Evolutionary conservation across 768 basidiomycete species (phyloP).

Genomic region (Leccinum imitatum): DNA sequence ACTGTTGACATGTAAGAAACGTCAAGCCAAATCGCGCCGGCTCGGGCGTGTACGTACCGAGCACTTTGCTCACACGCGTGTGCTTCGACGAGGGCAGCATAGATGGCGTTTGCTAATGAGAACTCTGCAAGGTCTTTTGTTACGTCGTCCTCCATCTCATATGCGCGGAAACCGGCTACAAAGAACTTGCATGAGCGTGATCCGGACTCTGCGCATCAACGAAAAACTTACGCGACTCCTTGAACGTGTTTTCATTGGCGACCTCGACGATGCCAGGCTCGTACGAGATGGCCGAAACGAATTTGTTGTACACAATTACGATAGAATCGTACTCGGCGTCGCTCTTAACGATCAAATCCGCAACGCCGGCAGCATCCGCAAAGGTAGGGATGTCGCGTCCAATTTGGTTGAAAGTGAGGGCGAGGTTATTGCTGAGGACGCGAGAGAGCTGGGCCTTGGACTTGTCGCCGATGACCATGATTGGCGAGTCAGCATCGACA

Average conservation of each 20-base stretch:
- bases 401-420: slow-evolving; percentile 94
- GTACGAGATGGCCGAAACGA: slow-evolving; percentile 88
- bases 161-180: slow-evolving; percentile 84
- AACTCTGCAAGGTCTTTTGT: slow-evolving; percentile 95
- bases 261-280: slow-evolving; percentile 76
- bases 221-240: slow-evolving; percentile 66
- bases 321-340: slow-evolving; percentile 87
- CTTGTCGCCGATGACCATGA: slow-evolving; percentile 97
- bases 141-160: slow-evolving; percentile 97
- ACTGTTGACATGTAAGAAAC: slow-evolving; percentile 32
- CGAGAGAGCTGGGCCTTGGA: slow-evolving; percentile 89
- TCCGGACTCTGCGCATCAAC: background rate
- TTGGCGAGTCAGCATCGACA: slow-evolving; percentile 58
- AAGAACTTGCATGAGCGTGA: background rate
- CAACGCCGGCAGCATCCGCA: slow-evolving; percentile 90
- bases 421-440: slow-evolving; percentile 58
- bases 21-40: too few relatives aligned
- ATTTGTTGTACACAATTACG: slow-evolving; percentile 78
- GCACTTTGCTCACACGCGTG: slow-evolving; percentile 95
- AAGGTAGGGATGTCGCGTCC: slow-evolving; percentile 98
- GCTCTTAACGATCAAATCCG: slow-evolving; percentile 87
- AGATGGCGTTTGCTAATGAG: slow-evolving; percentile 94
- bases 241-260: slow-evolving; percentile 77
- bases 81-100: slow-evolving; percentile 88
- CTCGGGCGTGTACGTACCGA: slow-evolving; percentile 49